A percentile compares a stretch with the other conserved stretches of the same genome.
phyloP scores from a whole-genome alignment of 306 rosid genomes.

The Oxytropis ochrocephala region DNA sequence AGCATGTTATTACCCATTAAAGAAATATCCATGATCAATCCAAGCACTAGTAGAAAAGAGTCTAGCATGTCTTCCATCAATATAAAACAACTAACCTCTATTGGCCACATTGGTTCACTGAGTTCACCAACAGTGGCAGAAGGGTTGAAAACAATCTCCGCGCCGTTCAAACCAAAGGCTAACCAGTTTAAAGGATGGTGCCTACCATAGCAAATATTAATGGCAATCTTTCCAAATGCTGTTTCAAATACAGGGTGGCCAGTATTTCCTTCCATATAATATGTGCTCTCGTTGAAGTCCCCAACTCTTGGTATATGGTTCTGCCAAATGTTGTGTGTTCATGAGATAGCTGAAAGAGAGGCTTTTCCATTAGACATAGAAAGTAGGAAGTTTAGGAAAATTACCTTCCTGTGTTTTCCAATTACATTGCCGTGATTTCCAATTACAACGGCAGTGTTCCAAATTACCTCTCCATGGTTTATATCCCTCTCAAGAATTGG shows the following conservation, averaged over 20 bases:
- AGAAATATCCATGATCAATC: not conserved
- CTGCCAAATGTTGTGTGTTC: slow-evolving; percentile 37
- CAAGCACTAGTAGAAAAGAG: not conserved
- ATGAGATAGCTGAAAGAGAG: slow-evolving; percentile 12
- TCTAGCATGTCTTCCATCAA: not conserved
- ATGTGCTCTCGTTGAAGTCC: slow-evolving; percentile 92
- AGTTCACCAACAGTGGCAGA: slow-evolving; percentile 94
- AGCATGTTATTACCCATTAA: not conserved
- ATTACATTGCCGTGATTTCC: slow-evolving; percentile 90
- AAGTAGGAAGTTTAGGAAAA: slow-evolving; percentile 16
- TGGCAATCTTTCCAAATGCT: slow-evolving; percentile 72
- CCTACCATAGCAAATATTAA: slow-evolving; percentile 89
- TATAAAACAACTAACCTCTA: slow-evolving; percentile 56
- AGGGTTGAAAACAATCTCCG: slow-evolving; percentile 96
- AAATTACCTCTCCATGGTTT: slow-evolving; percentile 81
- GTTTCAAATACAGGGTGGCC: slow-evolving; percentile 96
- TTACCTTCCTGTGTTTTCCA: slow-evolving; percentile 95
- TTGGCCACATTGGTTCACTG: slow-evolving; percentile 96
- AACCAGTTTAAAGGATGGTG: slow-evolving; percentile 95
- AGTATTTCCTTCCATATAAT: slow-evolving; percentile 91
- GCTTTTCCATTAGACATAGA: slow-evolving; percentile 7
- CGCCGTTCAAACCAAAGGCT: slow-evolving; percentile 91
- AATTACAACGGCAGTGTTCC: slow-evolving; percentile 77
- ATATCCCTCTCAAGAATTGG: slow-evolving; percentile 89
- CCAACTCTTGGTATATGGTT: slow-evolving; percentile 96